phyloP scores from a whole-genome alignment of 139 green algal species.

The Picochlorum costavermella region DNA sequence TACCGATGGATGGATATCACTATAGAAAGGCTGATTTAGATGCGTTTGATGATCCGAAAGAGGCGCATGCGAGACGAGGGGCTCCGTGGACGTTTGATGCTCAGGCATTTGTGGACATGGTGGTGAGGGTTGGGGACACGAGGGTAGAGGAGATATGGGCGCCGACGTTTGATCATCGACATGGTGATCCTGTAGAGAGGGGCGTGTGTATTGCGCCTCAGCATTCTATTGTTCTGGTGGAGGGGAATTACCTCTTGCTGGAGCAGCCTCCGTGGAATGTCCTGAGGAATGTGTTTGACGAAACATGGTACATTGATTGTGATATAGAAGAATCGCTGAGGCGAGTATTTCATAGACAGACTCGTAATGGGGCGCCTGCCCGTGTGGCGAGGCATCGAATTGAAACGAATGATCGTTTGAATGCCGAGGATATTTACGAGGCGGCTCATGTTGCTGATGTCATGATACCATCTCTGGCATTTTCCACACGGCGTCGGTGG shows the following conservation, averaged over 20 bases:
- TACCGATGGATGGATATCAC: constrained; percentile 85
- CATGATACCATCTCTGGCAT: constrained; percentile 14
- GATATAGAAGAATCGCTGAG: constrained; percentile 53
- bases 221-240: constrained; percentile 54
- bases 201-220: constrained; percentile 38
- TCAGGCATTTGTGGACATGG: constrained; percentile 45
- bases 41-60: constrained; percentile 53
- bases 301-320: constrained; percentile 65
- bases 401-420: constrained; percentile 62
- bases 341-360: constrained; percentile 40
- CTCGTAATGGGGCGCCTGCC: constrained; percentile 33
- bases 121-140: constrained; percentile 9
- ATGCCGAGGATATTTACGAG: constrained; percentile 47
- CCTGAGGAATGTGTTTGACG: constrained; percentile 46
- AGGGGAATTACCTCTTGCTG: constrained; percentile 90
- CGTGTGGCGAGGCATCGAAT: constrained; percentile 45
- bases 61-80: constrained; percentile 51
- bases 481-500: background rate
- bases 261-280: constrained; percentile 33
- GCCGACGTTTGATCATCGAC: constrained; percentile 80
- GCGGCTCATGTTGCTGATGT: constrained; percentile 12
- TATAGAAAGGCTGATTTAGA: constrained; percentile 70
- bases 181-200: constrained; percentile 56
- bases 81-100: constrained; percentile 83
- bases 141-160: constrained; percentile 6